Conservation (phyloP, 2,329 filamentous ascomycete species). For the Daldinia sp. region DNA sequence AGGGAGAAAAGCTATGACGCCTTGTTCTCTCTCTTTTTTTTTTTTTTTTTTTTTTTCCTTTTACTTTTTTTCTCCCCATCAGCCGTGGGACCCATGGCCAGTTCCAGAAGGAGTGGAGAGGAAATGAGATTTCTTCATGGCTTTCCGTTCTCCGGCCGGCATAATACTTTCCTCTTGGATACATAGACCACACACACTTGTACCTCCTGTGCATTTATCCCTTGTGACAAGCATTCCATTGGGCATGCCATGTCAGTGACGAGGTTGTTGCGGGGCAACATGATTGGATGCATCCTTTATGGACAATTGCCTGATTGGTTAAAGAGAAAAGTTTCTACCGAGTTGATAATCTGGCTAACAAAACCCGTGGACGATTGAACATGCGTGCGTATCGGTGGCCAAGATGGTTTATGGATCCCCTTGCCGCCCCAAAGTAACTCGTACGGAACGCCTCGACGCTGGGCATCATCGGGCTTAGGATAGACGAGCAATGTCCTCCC, state of each 20-base stretch:
- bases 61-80: conserved; percentile 9
- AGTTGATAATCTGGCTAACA: conserved; percentile 37
- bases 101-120: conserved; percentile 22
- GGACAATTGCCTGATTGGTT: conserved; percentile 39
- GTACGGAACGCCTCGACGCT: conserved; percentile 25
- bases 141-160: conserved; percentile 32
- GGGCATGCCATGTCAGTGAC: conserved; percentile 34
- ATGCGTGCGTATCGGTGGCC: conserved; percentile 36
- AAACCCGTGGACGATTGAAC: conserved; percentile 35
- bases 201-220: conserved; percentile 39
- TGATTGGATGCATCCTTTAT: conserved; percentile 32
- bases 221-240: conserved; percentile 37
- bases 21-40: too few relatives aligned
- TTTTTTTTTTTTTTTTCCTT: too few relatives aligned
- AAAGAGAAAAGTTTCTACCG: conserved; percentile 35
- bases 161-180: conserved; percentile 28
- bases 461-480: conserved; percentile 35
- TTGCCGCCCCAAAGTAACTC: conserved; percentile 32
- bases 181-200: conserved; percentile 17
- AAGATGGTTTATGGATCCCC: conserved; percentile 34
- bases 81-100: conserved; percentile 26
- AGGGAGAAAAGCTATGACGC: not conserved
- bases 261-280: conserved; percentile 30
- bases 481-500: conserved; percentile 13
- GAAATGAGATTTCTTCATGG: conserved; percentile 30